phyloP scores from a whole-genome alignment of 352 stramenopile species.

The Phytophthora sp. region DNA sequence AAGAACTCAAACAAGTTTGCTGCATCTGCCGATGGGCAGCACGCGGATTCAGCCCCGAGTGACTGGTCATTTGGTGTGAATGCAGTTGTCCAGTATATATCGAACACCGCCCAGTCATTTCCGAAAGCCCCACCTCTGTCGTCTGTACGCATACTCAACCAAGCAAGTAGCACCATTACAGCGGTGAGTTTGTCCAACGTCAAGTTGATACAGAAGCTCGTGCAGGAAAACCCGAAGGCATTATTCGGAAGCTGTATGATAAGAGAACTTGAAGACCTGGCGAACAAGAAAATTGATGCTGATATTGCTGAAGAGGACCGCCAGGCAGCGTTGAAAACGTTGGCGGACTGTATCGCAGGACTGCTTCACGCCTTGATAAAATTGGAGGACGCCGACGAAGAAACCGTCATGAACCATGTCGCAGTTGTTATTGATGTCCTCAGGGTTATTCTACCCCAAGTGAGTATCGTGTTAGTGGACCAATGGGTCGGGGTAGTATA shows the following conservation, averaged over 20 bases:
- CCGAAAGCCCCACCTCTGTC: slow-evolving; percentile 60
- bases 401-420: slow-evolving; percentile 19
- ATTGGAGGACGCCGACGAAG: slow-evolving; percentile 22
- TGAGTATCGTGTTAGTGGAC: slow-evolving; percentile 64
- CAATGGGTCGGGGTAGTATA: slow-evolving; percentile 70
- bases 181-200: slow-evolving; percentile 38
- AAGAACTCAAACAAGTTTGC: slow-evolving; percentile 66
- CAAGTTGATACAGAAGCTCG: slow-evolving; percentile 62
- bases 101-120: slow-evolving; percentile 47
- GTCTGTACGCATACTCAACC: slow-evolving; percentile 61
- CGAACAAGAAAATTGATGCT: slow-evolving; percentile 44
- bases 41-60: slow-evolving; percentile 65
- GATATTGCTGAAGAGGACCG: slow-evolving; percentile 64
- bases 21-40: slow-evolving; percentile 72
- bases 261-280: slow-evolving; percentile 37
- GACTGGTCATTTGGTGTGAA: slow-evolving; percentile 82
- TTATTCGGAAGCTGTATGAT: slow-evolving; percentile 42
- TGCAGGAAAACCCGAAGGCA: slow-evolving; percentile 42
- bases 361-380: slow-evolving; percentile 53
- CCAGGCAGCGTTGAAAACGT: slow-evolving; percentile 57
- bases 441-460: slow-evolving; percentile 51
- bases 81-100: slow-evolving; percentile 63
- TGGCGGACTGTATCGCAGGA: slow-evolving; percentile 60
- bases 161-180: slow-evolving; percentile 46
- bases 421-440: slow-evolving; percentile 42